Percentiles rank a stretch among this genome's conserved stretches.
Evolutionary conservation across 805 yeast species (phyloP).

Genomic region (Groenewaldozyma salmanticensis): DNA sequence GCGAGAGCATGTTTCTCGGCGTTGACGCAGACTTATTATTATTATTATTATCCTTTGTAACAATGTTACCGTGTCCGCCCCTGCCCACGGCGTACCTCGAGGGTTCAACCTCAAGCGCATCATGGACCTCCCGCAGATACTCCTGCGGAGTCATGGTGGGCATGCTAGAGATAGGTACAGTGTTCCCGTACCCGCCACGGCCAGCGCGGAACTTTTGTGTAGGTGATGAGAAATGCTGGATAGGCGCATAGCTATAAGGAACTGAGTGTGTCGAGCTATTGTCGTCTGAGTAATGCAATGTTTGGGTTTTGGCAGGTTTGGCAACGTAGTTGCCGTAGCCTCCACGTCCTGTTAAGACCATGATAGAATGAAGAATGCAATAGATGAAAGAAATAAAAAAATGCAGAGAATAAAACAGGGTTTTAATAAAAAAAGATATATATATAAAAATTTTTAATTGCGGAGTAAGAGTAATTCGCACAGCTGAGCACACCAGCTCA

Average conservation of each 20-base stretch:
- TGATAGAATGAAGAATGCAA: slow-evolving; percentile 4
- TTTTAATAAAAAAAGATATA: no score
- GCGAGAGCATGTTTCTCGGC: neutral
- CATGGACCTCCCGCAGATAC: slow-evolving; percentile 25
- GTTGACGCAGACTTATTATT: neutral
- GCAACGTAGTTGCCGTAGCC: slow-evolving; percentile 24
- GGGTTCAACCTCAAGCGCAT: slow-evolving; percentile 24
- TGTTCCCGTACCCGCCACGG: slow-evolving; percentile 32
- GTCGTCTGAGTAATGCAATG: no score
- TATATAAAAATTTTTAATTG: no score
- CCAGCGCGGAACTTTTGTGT: slow-evolving; percentile 27
- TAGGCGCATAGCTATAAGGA: slow-evolving; percentile 26
- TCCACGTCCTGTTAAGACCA: slow-evolving; percentile 26
- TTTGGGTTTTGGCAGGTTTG: no score
- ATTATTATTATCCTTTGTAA: slow-evolving; percentile 3
- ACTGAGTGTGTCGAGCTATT: no score
- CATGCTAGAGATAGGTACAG: slow-evolving; percentile 23
- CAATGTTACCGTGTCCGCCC: slow-evolving; percentile 30
- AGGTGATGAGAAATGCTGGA: slow-evolving; percentile 28
- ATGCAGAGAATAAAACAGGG: neutral
- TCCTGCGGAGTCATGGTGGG: slow-evolving; percentile 24
- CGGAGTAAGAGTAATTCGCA: no score
- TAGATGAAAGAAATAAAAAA: neutral
- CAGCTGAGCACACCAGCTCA: no score
- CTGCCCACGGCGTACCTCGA: slow-evolving; percentile 28